Base-by-base conservation (phyloP, 2,329 filamentous ascomycete genomes). In the Fusarium beomiforme region DNA sequence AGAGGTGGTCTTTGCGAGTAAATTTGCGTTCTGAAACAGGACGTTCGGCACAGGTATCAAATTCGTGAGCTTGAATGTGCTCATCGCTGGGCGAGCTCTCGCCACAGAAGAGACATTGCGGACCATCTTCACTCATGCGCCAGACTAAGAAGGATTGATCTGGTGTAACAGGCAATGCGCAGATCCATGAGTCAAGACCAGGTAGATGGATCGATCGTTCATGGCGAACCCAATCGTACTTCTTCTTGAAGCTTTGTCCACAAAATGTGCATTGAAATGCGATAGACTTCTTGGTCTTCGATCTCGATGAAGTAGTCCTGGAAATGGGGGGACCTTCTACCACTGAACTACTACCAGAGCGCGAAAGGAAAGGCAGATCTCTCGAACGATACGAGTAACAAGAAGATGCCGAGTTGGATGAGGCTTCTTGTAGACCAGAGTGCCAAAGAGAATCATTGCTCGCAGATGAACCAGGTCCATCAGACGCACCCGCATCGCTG, bases 151-250 rank as follows among this genome's bases (percentile, higher is more conserved):
- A 78, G 0, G 87, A 74, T 57, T 81, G 76, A n/a, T 75, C 74
- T 3, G 73, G 60, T 2, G 76, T 70, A 6, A 80, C 63, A 7
- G 81, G 81, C 2, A 80, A 81, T 0, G 83, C 83, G 69, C 88
- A 90, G 8, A 89, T 83, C 84, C 84, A 88, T 0, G 77, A 79
- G 39, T 80, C 78, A 8, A 81, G 78, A 1, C 79, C 78, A 8
- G 85, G 78, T 3, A 86, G 75, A 67, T 88, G 85, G 6, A 87
- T 78, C 3, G 85, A 85, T 42, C 85, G 81, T 64, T 87, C 86
- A 67, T 88, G 86, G 2, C 86, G 79, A 16, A 79, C 75, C 80
- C 81, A 82, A 57, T 84, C 82, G 56, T 82, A 82, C 43, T 79
- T 81, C 55, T 81, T 83, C 57, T 78, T 79, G 57, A 83, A 84